These are phyloP conservation scores for Pyricularia sp. DNA, from an alignment of 2,329 filamentous ascomycete genomes.

Conservation along the genomic window DNA sequence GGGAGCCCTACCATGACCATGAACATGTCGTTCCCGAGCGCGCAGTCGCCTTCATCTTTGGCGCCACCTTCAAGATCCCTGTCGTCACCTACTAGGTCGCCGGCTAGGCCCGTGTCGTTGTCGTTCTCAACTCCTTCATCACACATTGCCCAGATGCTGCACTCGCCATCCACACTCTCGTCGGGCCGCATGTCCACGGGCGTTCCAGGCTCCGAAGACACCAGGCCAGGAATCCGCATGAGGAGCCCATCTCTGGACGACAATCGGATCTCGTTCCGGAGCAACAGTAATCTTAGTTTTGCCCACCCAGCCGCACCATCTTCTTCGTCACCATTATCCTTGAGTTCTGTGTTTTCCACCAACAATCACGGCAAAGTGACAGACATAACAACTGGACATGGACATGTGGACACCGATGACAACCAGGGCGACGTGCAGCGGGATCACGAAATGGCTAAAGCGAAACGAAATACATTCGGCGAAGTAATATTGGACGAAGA, in stretches of 20 bases:
- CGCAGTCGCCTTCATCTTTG: slow-evolving; percentile 8
- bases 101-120: slow-evolving; percentile 4
- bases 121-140: not conserved
- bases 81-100: slow-evolving; percentile 13
- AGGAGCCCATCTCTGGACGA: slow-evolving; percentile 1
- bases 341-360: not conserved
- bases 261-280: not conserved
- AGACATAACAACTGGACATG: not conserved
- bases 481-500: not conserved
- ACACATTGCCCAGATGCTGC: slow-evolving; percentile 13
- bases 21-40: slow-evolving; percentile 13
- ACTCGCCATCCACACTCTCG: slow-evolving; percentile 10
- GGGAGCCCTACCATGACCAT: slow-evolving; percentile 42
- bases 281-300: not conserved
- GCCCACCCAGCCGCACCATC: not conserved
- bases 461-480: not conserved
- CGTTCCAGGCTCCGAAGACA: not conserved
- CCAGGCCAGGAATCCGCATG: not conserved
- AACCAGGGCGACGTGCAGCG: not conserved
- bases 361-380: not conserved
- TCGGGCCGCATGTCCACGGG: not conserved
- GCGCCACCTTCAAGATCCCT: slow-evolving; percentile 9
- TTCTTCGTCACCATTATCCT: not conserved
- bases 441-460: not conserved
- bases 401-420: not conserved